These are phyloP conservation scores for Taphrina pruni DNA, from an alignment of 1,139 yeast species.

Conservation along the genomic window DNA sequence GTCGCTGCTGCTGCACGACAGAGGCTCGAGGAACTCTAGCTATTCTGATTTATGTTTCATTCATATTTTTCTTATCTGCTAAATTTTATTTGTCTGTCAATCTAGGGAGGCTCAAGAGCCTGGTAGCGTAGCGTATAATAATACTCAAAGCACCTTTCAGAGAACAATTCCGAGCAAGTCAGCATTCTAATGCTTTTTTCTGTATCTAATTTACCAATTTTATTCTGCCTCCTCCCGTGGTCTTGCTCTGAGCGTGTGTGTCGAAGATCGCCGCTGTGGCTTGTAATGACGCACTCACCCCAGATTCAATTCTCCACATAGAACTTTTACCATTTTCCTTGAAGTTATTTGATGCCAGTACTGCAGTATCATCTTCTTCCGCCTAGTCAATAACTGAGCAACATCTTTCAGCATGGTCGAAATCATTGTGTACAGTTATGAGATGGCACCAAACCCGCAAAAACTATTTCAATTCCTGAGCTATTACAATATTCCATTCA, in stretches of 20 bases:
- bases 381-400: neutral
- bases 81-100: too few relatives aligned
- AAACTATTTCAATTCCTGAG: constrained; percentile 16
- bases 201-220: too few relatives aligned
- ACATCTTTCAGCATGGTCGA: constrained; percentile 11
- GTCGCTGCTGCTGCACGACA: constrained; percentile 11
- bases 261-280: neutral
- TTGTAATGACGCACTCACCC: constrained; percentile 6
- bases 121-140: too few relatives aligned
- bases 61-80: too few relatives aligned
- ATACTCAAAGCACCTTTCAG: too few relatives aligned
- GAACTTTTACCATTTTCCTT: neutral
- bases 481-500: constrained; percentile 23
- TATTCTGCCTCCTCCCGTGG: too few relatives aligned
- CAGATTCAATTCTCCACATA: neutral
- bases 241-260: too few relatives aligned
- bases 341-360: neutral
- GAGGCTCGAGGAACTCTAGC: constrained; percentile 6
- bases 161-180: too few relatives aligned
- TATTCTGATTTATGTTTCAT: too few relatives aligned
- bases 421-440: constrained; percentile 30
- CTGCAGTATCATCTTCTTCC: too few relatives aligned
- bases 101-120: too few relatives aligned
- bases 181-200: too few relatives aligned
- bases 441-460: constrained; percentile 35